Evolutionary conservation across 108 stramenopile species (phyloP), one percentile per base, ranked within the genome.

Genomic region (Nitzschia sp.): DNA sequence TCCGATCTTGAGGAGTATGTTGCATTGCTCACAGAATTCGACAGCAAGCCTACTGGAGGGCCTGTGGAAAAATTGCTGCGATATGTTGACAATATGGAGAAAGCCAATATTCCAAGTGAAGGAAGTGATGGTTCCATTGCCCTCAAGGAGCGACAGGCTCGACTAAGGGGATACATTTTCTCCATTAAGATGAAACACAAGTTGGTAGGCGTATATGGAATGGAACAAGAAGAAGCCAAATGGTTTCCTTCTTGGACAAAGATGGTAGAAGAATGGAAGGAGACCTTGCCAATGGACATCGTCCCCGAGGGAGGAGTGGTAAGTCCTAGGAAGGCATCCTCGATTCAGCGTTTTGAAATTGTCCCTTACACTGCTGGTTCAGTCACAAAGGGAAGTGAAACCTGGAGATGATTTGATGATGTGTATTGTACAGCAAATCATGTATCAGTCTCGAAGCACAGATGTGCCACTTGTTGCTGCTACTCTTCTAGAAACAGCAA

Each of bases 351-450:
- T 53, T 40, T 70, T n/a, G 9, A 42, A 14, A 22, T 2, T 56
- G 53, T 25, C 10, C 0, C 38, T 51, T 48, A 34, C 19, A 19
- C 3, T 54, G n/a, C 6, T 17, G 10, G 53, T n/a, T 0, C 24
- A 67, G 53, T 64, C 65, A 7, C 87, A 87, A 63, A 89, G 84
- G 59, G 87, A 92, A 71, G 75, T 71, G 55, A 70, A 85, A 58
- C 84, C 87, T n/a, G 85, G 85, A 22, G 91, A 92, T 69, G 91
- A 92, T 50, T 78, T 89, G 15, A 60, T 85, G 12, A 63, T 92
- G 6, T 63, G 89, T 51, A 71, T 77, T 10, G 74, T 82, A 8
- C 80, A 85, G 20, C 80, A 84, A 50, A 43, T 78, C 15, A 41
- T 78, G 20, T 65, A 52, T 12, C 29, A 44, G 41, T 62, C 56